Evolutionary conservation across 495 filamentous ascomycete species (phyloP), one percentile per base, ranked within the genome.

Genomic region (Friedmanniomyces endolithicus): DNA sequence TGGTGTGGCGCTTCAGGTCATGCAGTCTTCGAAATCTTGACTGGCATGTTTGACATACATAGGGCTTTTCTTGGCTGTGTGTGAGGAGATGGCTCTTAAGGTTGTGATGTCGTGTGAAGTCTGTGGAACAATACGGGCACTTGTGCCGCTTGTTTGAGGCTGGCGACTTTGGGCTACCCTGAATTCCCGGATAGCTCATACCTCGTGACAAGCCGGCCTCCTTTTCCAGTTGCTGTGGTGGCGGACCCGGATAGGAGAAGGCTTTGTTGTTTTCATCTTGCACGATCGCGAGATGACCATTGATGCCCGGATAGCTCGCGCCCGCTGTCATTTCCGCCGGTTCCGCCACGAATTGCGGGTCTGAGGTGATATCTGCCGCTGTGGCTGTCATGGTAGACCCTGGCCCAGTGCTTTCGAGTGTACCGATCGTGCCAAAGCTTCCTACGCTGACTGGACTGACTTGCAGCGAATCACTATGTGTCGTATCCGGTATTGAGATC

Each of bases 11-110:
- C 71, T 99, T 99, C 52, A 99, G 72, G 64, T 99, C 92, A 64
- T 99, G 92, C 24, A 97, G 74, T 55, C 92, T 79, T 46, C 92
- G 81, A 67, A 99, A 99, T 24, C 90, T 80, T 58, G 89, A 82
- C 49, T 90, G 78, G 64, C 92, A 99, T 20, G 85, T 86, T 53
- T 85, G 79, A 63, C 92, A 99, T 22, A 87, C 79, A 64, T 88
- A 99, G 0, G 92, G 92, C 67, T 99, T 99, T 68, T 97, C 94
- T 70, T 99, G 92, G 60, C 90, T 95, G 65, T 99, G 92, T 0
- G 92, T 99, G 55, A 99, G 79, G 33, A 99, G 78, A 72, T 99
- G 92, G 57, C 88, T 95, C 69, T 99, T 99, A n/a, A 99, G 79
- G 60, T 99, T 99, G 65, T 99, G 92, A 65, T 97, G 94, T 11